Conservation (phyloP, 2,329 filamentous ascomycete species). For the Phaeosphaeriaceae sp. region DNA sequence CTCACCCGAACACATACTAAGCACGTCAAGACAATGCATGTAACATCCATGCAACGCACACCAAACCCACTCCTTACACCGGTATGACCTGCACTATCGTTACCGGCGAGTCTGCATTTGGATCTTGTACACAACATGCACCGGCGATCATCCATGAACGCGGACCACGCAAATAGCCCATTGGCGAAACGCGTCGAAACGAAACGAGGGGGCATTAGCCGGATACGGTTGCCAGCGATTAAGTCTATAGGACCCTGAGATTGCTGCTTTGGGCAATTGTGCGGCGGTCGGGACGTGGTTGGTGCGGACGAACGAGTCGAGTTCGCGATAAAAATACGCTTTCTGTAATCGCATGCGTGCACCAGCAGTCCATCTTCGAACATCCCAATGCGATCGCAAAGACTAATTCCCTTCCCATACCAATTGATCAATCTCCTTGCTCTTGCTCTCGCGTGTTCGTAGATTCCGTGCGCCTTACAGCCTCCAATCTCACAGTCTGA, state of each 20-base stretch:
- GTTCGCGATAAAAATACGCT: neutral
- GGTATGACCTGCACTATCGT: neutral
- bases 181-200: conserved; percentile 7
- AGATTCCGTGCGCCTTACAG: neutral
- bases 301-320: neutral
- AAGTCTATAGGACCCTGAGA: conserved; percentile 1
- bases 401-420: neutral
- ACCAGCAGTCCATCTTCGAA: neutral
- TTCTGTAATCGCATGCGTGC: neutral
- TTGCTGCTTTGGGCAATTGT: neutral
- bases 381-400: neutral
- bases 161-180: conserved; percentile 5
- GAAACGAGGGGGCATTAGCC: neutral
- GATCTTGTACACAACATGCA: conserved; percentile 5
- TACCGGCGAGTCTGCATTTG: neutral
- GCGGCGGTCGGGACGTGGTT: neutral
- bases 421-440: neutral
- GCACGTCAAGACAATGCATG: conserved; percentile 13
- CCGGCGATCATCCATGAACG: conserved; percentile 10
- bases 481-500: neutral
- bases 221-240: neutral
- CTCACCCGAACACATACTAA: neutral
- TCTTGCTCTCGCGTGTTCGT: neutral
- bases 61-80: neutral
- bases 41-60: conserved; percentile 1